Conservation (phyloP, 2,329 filamentous ascomycete species). For the Trichocomaceae sp. region DNA sequence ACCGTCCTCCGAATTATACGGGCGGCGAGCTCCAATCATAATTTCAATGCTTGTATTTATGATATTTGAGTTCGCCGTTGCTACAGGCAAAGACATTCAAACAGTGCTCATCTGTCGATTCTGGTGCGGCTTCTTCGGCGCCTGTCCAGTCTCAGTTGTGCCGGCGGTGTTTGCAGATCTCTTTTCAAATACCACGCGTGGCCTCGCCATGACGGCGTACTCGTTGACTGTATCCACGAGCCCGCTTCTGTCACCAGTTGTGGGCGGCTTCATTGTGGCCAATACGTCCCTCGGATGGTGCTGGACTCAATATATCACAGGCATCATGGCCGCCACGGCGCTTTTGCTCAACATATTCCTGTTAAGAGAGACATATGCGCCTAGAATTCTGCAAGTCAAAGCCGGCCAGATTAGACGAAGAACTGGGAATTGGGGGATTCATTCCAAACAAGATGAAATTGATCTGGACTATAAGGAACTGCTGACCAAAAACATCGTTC, state of each 20-base stretch:
- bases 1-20: slow-evolving; percentile 16
- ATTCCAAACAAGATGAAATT: slow-evolving; percentile 49
- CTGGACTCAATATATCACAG: slow-evolving; percentile 52
- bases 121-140: slow-evolving; percentile 22
- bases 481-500: slow-evolving; percentile 43
- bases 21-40: slow-evolving; percentile 3
- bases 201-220: neutral
- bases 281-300: slow-evolving; percentile 49
- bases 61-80: slow-evolving; percentile 34
- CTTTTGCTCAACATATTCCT: neutral
- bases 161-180: slow-evolving; percentile 18
- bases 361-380: slow-evolving; percentile 49
- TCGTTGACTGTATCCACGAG: neutral
- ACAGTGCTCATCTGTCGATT: slow-evolving; percentile 24
- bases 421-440: slow-evolving; percentile 53
- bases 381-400: slow-evolving; percentile 35
- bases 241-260: slow-evolving; percentile 43
- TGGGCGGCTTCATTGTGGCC: slow-evolving; percentile 45
- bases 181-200: neutral
- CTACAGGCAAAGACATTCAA: slow-evolving; percentile 27
- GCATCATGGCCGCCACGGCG: slow-evolving; percentile 43
- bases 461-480: slow-evolving; percentile 46
- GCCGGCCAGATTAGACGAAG: slow-evolving; percentile 44
- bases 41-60: neutral
- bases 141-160: slow-evolving; percentile 20